Conservation (phyloP, 345 rosid species). For the Mercurialis annua region DNA sequence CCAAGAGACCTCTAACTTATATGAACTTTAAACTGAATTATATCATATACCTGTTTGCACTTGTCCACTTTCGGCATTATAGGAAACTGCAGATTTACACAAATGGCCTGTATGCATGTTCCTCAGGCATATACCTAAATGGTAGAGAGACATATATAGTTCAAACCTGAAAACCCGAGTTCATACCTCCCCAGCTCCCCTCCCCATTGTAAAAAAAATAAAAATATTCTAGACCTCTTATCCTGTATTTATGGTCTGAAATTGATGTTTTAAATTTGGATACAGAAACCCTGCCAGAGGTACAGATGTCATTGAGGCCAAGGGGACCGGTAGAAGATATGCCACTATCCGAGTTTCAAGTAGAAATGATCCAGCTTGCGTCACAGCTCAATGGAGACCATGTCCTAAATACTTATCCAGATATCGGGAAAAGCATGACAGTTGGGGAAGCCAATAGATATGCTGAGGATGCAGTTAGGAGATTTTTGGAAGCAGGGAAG, state of each 20-base stretch:
- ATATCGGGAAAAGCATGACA: slow-evolving; percentile 82
- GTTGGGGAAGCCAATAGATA: slow-evolving; percentile 81
- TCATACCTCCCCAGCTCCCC: too few species aligned
- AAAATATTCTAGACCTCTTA: not conserved
- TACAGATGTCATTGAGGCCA: slow-evolving; percentile 53
- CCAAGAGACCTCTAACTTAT: slow-evolving; percentile 1
- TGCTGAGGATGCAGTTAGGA: slow-evolving; percentile 81
- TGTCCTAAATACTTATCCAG: slow-evolving; percentile 71
- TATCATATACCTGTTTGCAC: too few species aligned
- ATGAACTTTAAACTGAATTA: not conserved
- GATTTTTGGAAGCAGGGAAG: slow-evolving; percentile 91
- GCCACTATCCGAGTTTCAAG: slow-evolving; percentile 83
- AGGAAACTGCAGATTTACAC: not conserved
- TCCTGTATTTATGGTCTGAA: not conserved
- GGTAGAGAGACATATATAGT: too few species aligned
- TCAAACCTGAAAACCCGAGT: too few species aligned
- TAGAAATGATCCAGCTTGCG: slow-evolving; percentile 92
- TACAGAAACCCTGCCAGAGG: slow-evolving; percentile 79
- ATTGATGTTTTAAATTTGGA: slow-evolving; percentile 17
- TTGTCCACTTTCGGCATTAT: not conserved
- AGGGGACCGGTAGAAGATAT: slow-evolving; percentile 74
- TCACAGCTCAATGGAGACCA: slow-evolving; percentile 93
- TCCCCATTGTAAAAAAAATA: too few species aligned
- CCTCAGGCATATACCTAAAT: too few species aligned
- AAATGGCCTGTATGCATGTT: not conserved